Conservation (phyloP, 352 stramenopile species). For the Phytopythium litorale region DNA sequence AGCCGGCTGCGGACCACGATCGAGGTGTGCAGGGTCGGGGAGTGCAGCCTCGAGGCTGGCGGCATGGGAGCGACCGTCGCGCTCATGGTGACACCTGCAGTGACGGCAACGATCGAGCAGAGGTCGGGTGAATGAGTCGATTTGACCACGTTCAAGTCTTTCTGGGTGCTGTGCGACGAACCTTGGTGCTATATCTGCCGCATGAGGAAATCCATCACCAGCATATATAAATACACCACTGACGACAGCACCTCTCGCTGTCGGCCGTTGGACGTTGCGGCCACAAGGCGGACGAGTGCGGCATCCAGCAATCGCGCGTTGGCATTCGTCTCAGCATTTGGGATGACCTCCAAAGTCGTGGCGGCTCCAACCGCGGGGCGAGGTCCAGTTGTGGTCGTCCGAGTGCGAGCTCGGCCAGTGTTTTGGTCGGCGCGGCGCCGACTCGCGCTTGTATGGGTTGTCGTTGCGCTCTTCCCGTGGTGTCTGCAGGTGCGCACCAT, state of each 20-base stretch:
- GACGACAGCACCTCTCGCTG: no score
- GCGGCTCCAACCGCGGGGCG: background rate
- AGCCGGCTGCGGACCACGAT: background rate
- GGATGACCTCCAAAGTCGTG: background rate
- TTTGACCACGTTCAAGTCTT: background rate
- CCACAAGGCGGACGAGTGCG: no score
- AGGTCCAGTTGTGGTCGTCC: background rate
- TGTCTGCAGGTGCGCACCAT: background rate
- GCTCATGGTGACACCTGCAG: background rate
- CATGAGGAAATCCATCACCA: no score
- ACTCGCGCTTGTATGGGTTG: background rate
- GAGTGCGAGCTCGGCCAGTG: background rate
- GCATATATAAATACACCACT: no score
- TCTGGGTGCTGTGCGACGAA: background rate
- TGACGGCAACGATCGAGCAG: no score
- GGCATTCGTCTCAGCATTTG: background rate
- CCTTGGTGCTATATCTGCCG: no score
- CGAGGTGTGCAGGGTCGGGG: background rate
- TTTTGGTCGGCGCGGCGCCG: background rate
- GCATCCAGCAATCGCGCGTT: background rate
- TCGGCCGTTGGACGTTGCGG: no score
- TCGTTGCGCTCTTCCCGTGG: conserved; percentile 1
- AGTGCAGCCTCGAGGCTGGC: background rate
- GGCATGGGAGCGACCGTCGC: background rate
- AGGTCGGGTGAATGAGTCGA: background rate